Evolutionary conservation across 1,139 yeast genomes (phyloP).

Genomic region (Hanseniaspora gamundiae): DNA sequence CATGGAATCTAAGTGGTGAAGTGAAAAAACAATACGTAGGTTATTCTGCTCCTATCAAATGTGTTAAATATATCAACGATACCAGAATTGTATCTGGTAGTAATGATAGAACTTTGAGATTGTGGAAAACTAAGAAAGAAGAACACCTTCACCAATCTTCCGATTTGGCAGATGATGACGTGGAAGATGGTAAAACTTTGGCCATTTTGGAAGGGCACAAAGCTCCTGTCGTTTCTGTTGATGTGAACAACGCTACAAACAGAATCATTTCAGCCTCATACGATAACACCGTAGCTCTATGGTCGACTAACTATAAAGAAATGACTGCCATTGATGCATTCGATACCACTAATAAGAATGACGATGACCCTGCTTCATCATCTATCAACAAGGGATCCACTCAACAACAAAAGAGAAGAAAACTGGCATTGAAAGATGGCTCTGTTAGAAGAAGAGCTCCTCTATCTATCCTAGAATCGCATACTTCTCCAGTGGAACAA

Average conservation of each 20-base stretch:
- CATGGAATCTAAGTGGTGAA: slow-evolving; percentile 77
- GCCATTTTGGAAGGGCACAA: slow-evolving; percentile 84
- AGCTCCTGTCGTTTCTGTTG: slow-evolving; percentile 73
- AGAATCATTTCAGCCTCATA: slow-evolving; percentile 75
- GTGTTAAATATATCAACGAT: slow-evolving; percentile 66
- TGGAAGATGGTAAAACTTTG: slow-evolving; percentile 61
- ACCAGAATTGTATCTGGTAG: slow-evolving; percentile 76
- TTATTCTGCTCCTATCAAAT: slow-evolving; percentile 75
- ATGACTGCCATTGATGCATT: slow-evolving; percentile 65
- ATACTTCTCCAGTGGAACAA: slow-evolving; percentile 76
- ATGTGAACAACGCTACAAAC: slow-evolving; percentile 38
- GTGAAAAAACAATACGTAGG: slow-evolving; percentile 76
- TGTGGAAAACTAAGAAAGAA: slow-evolving; percentile 67
- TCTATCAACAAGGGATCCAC: slow-evolving; percentile 37
- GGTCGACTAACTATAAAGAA: slow-evolving; percentile 82
- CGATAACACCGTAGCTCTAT: slow-evolving; percentile 69
- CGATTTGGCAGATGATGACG: slow-evolving; percentile 26
- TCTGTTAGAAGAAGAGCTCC: slow-evolving; percentile 74
- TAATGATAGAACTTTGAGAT: slow-evolving; percentile 75
- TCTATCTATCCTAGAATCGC: slow-evolving; percentile 65
- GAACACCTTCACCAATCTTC: too few species aligned
- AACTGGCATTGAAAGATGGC: slow-evolving; percentile 67
- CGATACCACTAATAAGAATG: too few species aligned
- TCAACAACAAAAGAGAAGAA: slow-evolving; percentile 81
- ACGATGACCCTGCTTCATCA: slow-evolving; percentile 14